Evolutionary conservation across 2,329 filamentous ascomycete genomes (phyloP).

Genomic region (Aspergillus glaucus): DNA sequence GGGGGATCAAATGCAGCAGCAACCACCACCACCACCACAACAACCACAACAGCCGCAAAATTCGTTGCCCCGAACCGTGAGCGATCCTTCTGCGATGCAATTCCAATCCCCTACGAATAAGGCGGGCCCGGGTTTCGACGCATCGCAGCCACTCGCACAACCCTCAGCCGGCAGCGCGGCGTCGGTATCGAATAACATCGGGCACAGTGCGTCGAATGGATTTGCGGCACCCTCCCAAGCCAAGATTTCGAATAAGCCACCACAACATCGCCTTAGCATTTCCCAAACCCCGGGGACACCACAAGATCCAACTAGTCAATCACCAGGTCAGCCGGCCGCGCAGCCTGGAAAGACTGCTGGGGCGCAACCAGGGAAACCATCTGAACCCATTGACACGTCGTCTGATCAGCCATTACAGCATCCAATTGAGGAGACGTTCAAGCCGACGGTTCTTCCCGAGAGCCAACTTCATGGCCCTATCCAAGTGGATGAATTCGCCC

Average conservation of each 20-base stretch:
- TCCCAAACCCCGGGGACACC: slow-evolving; percentile 27
- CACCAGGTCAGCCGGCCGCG: slow-evolving; percentile 22
- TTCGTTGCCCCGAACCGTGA: slow-evolving; percentile 28
- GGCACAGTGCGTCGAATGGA: slow-evolving; percentile 32
- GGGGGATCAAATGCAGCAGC: slow-evolving; percentile 39
- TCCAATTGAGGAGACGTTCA: slow-evolving; percentile 41
- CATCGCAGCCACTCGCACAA: slow-evolving; percentile 26
- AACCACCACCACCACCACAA: slow-evolving; percentile 34
- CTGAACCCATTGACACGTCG: slow-evolving; percentile 24
- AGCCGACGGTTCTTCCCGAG: slow-evolving; percentile 41
- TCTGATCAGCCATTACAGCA: slow-evolving; percentile 28
- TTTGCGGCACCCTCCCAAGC: slow-evolving; percentile 33
- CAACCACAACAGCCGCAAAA: slow-evolving; percentile 15
- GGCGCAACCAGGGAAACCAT: slow-evolving; percentile 21
- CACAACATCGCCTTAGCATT: slow-evolving; percentile 21
- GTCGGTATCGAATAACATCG: slow-evolving; percentile 24
- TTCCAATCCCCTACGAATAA: slow-evolving; percentile 42
- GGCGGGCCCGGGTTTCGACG: slow-evolving; percentile 45
- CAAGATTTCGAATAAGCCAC: slow-evolving; percentile 27
- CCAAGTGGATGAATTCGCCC: slow-evolving; percentile 58
- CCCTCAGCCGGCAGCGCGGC: slow-evolving; percentile 26
- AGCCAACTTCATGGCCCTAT: slow-evolving; percentile 65
- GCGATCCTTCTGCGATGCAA: slow-evolving; percentile 34
- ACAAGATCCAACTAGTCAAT: slow-evolving; percentile 22
- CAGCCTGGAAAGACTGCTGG: slow-evolving; percentile 22